Base-by-base conservation (phyloP, 176 grass and related monocot species). In the Themeda triandra region DNA sequence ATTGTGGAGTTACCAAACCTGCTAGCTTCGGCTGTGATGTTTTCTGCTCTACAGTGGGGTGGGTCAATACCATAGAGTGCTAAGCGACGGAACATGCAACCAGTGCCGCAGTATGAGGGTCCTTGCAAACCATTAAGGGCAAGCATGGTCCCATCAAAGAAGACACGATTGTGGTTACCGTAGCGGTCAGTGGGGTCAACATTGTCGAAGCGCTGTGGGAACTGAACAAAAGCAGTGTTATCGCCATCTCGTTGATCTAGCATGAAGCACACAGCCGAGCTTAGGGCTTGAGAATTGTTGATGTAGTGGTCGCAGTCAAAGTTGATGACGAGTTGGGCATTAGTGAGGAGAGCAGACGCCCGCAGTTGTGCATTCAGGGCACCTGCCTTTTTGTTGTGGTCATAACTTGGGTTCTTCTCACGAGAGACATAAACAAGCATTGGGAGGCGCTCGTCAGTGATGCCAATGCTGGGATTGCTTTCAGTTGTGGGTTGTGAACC, bases 101-200 rank as follows among this genome's bases (percentile, higher is more conserved):
- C 85, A 5, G 85, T 81, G 24, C 85, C 85, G 0, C 81, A 59
- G 76, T 79, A 86, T 13, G 66, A 63, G 2, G 84, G 84, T 14
- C 84, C 84, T 77, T 92, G 93, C 27, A 92, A 44, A 19, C 93
- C 93, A 69, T 96, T 91, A 9, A 96, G 91, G 41, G 93, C 93
- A 68, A 91, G 88, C 93, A 96, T 96, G 76, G 92, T 96, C 27
- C 91, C 91, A 46, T 96, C 93, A 66, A 96, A 96, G 73, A 96
- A 96, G 62, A 96, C 86, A 14, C 88, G 92, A 18, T 96, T 98
- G 72, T 98, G 95, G 39, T 98, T 98, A 41, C 88, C 87, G 41
- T 98, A 93, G 1, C 95, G 91, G 23, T 98, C 92, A 0, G 87
- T 88, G 2, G 95, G 95, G 45, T 98, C 95, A 54, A 98, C 94